Conservation (phyloP, 257 asterid species). For the Primulina tabacum region DNA sequence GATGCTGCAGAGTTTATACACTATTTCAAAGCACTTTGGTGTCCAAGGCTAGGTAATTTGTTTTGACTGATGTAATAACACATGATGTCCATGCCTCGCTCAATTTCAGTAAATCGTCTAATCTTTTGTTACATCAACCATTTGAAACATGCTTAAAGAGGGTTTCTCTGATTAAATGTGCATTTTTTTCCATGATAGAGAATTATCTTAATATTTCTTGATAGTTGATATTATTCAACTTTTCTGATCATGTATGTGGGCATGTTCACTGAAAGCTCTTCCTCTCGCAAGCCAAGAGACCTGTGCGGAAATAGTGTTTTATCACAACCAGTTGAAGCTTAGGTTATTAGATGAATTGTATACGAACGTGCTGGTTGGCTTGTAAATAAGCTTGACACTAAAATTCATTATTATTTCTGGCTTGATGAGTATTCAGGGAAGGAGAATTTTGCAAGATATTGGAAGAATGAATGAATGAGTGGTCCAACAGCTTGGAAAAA, state of each 20-base stretch:
- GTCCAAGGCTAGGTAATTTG: slow-evolving; percentile 66
- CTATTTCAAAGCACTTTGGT: slow-evolving; percentile 88
- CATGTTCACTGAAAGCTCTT: slow-evolving; percentile 50
- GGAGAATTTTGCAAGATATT: slow-evolving; percentile 72
- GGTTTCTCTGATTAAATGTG: background rate
- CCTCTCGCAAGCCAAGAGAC: slow-evolving; percentile 91
- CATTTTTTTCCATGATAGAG: background rate
- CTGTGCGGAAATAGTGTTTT: slow-evolving; percentile 80
- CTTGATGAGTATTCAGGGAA: slow-evolving; percentile 82
- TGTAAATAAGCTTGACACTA: slow-evolving; percentile 70
- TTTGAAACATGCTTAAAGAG: background rate
- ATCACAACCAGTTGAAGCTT: slow-evolving; percentile 74
- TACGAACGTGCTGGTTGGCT: slow-evolving; percentile 87
- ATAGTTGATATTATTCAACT: slow-evolving; percentile 20
- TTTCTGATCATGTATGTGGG: slow-evolving; percentile 59
- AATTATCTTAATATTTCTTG: background rate
- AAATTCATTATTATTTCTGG: slow-evolving; percentile 92
- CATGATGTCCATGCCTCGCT: slow-evolving; percentile 4
- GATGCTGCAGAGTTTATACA: slow-evolving; percentile 72
- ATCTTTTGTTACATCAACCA: background rate
- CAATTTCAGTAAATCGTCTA: slow-evolving; percentile 1
- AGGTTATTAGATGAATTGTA: slow-evolving; percentile 65
- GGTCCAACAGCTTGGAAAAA: slow-evolving; percentile 85
- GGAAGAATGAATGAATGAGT: slow-evolving; percentile 84
- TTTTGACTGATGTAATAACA: slow-evolving; percentile 1